Percentiles rank a stretch among this genome's conserved stretches.
phyloP scores from a whole-genome alignment of 257 asterid genomes.

The Gentiana straminea region DNA sequence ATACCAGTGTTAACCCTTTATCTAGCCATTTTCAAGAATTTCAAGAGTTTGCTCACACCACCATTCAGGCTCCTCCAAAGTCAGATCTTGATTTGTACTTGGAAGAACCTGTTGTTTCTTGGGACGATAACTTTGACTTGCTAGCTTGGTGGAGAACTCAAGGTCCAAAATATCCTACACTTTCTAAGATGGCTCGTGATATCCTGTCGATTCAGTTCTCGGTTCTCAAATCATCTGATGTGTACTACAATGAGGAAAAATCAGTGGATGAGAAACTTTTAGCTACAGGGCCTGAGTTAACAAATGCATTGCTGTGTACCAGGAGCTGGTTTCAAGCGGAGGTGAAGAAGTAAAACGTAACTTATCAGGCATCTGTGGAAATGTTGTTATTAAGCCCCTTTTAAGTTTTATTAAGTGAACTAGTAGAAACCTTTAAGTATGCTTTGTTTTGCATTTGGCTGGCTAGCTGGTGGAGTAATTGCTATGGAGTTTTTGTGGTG shows the following conservation, averaged over 20 bases:
- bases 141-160: too few relatives aligned
- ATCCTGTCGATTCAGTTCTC: not conserved
- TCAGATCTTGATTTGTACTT: constrained; percentile 8
- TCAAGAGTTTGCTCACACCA: constrained; percentile 1
- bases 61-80: not conserved
- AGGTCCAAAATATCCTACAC: too few relatives aligned
- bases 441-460: not conserved
- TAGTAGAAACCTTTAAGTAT: not conserved
- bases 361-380: not conserved
- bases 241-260: constrained; percentile 6
- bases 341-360: not conserved
- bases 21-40: constrained; percentile 2
- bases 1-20: not conserved
- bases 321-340: constrained; percentile 8
- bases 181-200: too few relatives aligned
- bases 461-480: not conserved
- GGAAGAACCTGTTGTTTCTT: not conserved
- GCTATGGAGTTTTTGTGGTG: not conserved
- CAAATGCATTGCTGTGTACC: constrained; percentile 16
- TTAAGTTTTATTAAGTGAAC: not conserved
- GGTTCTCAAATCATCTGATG: constrained; percentile 9
- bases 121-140: too few relatives aligned
- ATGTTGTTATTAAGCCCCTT: not conserved
- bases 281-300: not conserved
- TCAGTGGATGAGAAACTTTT: not conserved